Evolutionary conservation across 2,329 filamentous ascomycete species (phyloP).

Genomic region (Cladosporium halotolerans): DNA sequence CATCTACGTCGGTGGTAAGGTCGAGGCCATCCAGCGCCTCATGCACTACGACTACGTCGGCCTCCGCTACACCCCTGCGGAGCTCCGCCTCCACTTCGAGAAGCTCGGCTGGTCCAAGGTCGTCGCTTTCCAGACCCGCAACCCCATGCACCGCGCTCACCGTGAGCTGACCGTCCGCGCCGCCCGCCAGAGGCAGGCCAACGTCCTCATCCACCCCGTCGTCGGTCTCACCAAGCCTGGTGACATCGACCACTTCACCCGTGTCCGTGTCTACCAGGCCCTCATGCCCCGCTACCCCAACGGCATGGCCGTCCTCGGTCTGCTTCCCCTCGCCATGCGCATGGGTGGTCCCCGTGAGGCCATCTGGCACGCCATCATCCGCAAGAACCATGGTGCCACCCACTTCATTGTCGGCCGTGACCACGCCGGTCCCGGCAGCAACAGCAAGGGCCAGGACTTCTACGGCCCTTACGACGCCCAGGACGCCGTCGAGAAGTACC

Average conservation of each 20-base stretch:
- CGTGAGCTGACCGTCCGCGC: constrained; percentile 96
- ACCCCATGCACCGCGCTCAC: constrained; percentile 99
- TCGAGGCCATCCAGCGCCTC: constrained; percentile 89
- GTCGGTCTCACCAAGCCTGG: constrained; percentile 97
- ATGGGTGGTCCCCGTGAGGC: constrained; percentile 98
- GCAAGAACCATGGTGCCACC: constrained; percentile 97
- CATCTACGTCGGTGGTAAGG: constrained; percentile 90
- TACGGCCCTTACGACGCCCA: constrained; percentile 98
- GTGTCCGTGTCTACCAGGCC: constrained; percentile 97
- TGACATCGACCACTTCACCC: constrained; percentile 99
- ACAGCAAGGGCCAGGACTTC: constrained; percentile 93
- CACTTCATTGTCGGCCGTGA: constrained; percentile 99
- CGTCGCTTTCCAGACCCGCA: constrained; percentile 97
- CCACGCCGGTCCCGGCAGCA: constrained; percentile 96
- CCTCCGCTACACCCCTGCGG: constrained; percentile 88
- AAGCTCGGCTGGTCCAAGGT: constrained; percentile 98
- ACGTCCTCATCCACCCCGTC: constrained; percentile 97
- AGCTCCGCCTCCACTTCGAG: constrained; percentile 94
- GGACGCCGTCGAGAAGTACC: constrained; percentile 92
- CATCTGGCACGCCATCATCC: constrained; percentile 99
- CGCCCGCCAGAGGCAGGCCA: constrained; percentile 90
- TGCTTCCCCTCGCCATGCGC: constrained; percentile 93
- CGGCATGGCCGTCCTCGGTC: constrained; percentile 94
- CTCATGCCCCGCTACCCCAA: constrained; percentile 95
- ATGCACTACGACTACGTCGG: constrained; percentile 99